These are phyloP conservation scores for Lichtheimia ornata DNA, from an alignment of 371 early-diverging fungal genomes.

Conservation along the genomic window DNA sequence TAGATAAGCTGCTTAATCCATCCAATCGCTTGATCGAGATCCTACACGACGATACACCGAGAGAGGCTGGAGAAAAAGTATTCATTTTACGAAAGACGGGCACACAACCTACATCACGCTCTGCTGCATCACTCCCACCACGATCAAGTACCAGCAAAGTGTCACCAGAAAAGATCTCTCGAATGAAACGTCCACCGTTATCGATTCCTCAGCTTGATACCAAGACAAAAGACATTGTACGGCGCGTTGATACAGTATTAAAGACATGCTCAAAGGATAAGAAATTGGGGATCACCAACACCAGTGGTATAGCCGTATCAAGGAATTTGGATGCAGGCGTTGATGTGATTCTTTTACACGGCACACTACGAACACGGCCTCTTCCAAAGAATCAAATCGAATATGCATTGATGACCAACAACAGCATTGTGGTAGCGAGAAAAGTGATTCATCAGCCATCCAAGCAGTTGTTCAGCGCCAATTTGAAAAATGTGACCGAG, in stretches of 20 bases:
- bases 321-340: conserved; percentile 30
- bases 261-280: conserved; percentile 5
- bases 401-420: conserved; percentile 26
- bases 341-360: conserved; percentile 37
- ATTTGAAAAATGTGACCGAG: conserved; percentile 19
- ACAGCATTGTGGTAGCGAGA: conserved; percentile 11
- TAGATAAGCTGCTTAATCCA: conserved; percentile 19
- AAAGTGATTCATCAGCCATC: conserved; percentile 12
- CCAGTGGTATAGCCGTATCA: conserved; percentile 14
- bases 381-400: conserved; percentile 30
- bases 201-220: conserved; percentile 9
- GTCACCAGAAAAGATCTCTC: conserved; percentile 14
- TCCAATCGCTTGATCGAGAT: conserved; percentile 20
- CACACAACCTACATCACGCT: conserved; percentile 5
- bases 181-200: conserved; percentile 9
- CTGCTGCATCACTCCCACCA: not conserved
- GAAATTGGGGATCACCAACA: conserved; percentile 1
- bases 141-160: conserved; percentile 18
- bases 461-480: not conserved
- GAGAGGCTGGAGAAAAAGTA: conserved; percentile 32
- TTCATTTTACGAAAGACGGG: conserved; percentile 30
- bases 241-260: conserved; percentile 15
- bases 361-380: conserved; percentile 27
- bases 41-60: conserved; percentile 23
- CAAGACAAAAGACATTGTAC: conserved; percentile 13